These are phyloP conservation scores for Paramecium bursaria DNA, from an alignment of 73 alveolate species.

Conservation along the genomic window DNA sequence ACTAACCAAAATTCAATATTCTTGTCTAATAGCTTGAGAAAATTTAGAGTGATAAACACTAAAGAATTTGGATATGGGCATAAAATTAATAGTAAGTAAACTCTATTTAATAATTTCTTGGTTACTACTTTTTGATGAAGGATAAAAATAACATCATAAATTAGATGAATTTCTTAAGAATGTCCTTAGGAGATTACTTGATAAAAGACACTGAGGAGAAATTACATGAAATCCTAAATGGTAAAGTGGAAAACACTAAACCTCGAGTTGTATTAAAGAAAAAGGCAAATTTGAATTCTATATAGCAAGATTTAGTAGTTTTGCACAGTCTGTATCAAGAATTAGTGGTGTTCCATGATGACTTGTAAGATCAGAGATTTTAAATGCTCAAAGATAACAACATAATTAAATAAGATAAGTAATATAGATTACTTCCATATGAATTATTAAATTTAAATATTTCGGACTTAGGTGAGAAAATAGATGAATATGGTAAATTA, in stretches of 20 bases:
- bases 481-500: conserved; percentile 1
- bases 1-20: not conserved
- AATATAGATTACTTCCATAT: not conserved
- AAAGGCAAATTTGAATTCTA: too few species aligned
- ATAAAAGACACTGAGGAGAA: too few species aligned
- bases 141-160: conserved; percentile 17
- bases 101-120: not conserved
- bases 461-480: not conserved
- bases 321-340: too few species aligned
- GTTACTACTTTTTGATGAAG: not conserved
- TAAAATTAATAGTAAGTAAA: not conserved
- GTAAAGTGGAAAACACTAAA: too few species aligned
- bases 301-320: too few species aligned
- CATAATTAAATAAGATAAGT: too few species aligned
- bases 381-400: too few species aligned
- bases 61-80: conserved; percentile 58
- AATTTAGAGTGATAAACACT: not conserved
- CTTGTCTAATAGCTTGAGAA: not conserved
- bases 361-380: too few species aligned
- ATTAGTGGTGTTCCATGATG: too few species aligned
- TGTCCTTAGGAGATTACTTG: not conserved
- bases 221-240: too few species aligned
- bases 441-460: conserved; percentile 11
- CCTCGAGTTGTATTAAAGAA: too few species aligned
- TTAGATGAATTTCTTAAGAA: conserved; percentile 47